These are phyloP conservation scores for Fusarium agapanthi DNA, from an alignment of 2,329 filamentous ascomycete genomes.

Conservation along the genomic window DNA sequence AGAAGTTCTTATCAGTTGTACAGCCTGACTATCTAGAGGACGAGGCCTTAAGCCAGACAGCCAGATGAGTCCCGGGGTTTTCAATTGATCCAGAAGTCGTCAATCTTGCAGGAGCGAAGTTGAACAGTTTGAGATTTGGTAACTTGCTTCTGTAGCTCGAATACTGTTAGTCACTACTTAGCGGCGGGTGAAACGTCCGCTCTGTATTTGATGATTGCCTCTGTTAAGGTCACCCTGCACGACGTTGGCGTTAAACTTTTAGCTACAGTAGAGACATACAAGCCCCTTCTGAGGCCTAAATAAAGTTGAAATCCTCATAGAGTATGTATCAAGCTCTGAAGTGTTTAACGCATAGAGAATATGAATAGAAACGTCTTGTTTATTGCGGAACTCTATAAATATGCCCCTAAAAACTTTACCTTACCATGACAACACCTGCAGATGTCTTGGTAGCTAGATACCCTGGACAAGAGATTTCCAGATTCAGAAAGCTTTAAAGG, in stretches of 20 bases:
- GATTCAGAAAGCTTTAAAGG: neutral
- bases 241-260: too few relatives aligned
- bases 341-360: too few relatives aligned
- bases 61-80: neutral
- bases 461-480: neutral
- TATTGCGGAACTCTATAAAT: neutral
- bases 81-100: neutral
- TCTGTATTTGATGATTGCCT: neutral
- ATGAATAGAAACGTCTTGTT: neutral
- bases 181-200: neutral
- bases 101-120: neutral
- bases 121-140: neutral
- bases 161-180: too few relatives aligned
- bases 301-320: neutral
- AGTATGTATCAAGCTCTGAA: neutral
- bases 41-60: rapidly evolving
- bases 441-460: neutral
- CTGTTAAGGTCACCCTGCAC: too few relatives aligned
- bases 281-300: rapidly evolving
- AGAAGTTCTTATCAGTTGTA: neutral
- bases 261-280: neutral
- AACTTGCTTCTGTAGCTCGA: neutral
- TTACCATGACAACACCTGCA: too few relatives aligned
- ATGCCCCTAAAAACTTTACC: neutral
- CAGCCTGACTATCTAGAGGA: too few relatives aligned